phyloP scores from a whole-genome alignment of 2,329 filamentous ascomycete species.

The Nemania sp. region DNA sequence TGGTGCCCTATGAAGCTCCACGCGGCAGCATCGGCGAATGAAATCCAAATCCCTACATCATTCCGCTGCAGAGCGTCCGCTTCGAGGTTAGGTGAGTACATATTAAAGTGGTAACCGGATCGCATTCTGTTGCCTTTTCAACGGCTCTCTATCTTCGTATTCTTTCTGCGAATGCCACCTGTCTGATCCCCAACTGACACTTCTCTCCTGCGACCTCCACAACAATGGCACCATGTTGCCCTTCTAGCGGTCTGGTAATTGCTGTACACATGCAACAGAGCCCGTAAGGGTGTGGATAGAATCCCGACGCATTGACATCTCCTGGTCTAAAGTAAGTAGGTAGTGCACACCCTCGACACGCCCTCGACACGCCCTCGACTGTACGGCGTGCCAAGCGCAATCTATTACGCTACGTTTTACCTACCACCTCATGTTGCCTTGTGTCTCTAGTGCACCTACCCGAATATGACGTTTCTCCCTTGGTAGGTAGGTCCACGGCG shows the following conservation, averaged over 20 bases:
- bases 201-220: conserved; percentile 2
- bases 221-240: conserved; percentile 25
- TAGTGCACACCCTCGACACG: conserved; percentile 5
- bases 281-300: conserved; percentile 23
- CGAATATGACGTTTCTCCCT: conserved; percentile 21
- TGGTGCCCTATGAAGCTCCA: neutral
- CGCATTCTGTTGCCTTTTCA: conserved; percentile 25
- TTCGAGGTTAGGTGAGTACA: neutral
- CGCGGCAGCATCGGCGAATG: conserved; percentile 21
- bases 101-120: conserved; percentile 22
- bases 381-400: neutral
- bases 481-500: conserved; percentile 8
- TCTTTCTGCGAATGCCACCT: conserved; percentile 6
- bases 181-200: conserved; percentile 9
- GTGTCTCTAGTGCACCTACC: neutral
- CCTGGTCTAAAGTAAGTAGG: too few species aligned
- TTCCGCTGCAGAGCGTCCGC: conserved; percentile 4
- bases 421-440: too few species aligned
- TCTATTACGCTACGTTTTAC: neutral
- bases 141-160: neutral
- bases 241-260: conserved; percentile 28
- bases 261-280: conserved; percentile 24
- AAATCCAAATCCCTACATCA: conserved; percentile 14
- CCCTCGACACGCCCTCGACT: too few species aligned
- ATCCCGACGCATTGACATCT: conserved; percentile 29